Percentiles rank a stretch among this genome's conserved stretches.
Evolutionary conservation across 2,329 filamentous ascomycete genomes (phyloP).

Genomic region (Fusarium sublunatum): DNA sequence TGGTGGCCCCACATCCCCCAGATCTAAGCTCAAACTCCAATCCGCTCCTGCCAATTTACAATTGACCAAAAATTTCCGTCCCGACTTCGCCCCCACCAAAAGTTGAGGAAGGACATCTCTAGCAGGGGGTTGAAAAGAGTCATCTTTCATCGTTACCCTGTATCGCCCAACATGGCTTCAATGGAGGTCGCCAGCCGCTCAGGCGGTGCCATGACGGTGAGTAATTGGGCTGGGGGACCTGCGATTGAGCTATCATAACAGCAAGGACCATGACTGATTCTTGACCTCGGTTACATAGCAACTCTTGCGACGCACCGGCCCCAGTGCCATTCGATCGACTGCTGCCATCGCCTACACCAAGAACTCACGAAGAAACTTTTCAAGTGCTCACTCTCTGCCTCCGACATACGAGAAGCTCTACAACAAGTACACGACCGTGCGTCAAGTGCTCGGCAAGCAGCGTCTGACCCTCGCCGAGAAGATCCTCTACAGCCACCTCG

Average conservation of each 20-base stretch:
- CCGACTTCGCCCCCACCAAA: conserved; percentile 47
- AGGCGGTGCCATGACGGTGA: conserved; percentile 61
- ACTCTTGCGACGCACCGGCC: conserved; percentile 52
- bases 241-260: conserved; percentile 20
- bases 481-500: conserved; percentile 95
- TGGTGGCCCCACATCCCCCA: conserved; percentile 42
- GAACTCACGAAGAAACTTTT: conserved; percentile 54
- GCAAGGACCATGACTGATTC: conserved; percentile 17
- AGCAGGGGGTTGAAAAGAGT: conserved; percentile 23
- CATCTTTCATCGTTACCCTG: conserved; percentile 32
- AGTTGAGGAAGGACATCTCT: conserved; percentile 23
- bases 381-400: conserved; percentile 58
- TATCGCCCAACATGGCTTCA: conserved; percentile 58
- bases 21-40: conserved; percentile 48
- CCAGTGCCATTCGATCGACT: conserved; percentile 46
- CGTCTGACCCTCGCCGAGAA: conserved; percentile 93
- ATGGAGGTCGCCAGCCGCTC: conserved; percentile 63
- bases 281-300: conserved; percentile 47
- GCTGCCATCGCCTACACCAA: conserved; percentile 46
- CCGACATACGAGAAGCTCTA: conserved; percentile 88
- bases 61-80: conserved; percentile 48
- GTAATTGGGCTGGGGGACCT: conserved; percentile 6
- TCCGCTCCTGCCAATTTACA: conserved; percentile 51
- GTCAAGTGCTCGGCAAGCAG: conserved; percentile 73
- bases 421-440: conserved; percentile 79